A percentile compares a stretch with the other conserved stretches of the same genome.
phyloP scores from a whole-genome alignment of 106 monocot genomes.

The Xerophyta viscosa region DNA sequence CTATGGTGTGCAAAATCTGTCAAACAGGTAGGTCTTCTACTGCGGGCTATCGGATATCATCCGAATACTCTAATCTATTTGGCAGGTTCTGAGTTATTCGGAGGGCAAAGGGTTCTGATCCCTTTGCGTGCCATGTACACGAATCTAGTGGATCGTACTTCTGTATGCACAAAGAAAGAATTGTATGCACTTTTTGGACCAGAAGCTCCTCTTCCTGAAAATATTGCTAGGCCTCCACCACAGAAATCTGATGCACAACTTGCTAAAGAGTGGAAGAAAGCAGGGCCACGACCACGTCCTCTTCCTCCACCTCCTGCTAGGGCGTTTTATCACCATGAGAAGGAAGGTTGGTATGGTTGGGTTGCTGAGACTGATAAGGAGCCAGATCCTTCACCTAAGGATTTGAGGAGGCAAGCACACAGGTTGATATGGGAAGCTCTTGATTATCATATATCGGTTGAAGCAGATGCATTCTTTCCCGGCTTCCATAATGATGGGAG shows the following conservation, averaged over 20 bases:
- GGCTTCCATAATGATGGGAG: constrained; percentile 79
- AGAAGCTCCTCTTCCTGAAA: constrained; percentile 49
- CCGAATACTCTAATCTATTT: constrained; percentile 65
- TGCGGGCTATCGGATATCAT: constrained; percentile 74
- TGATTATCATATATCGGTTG: constrained; percentile 78
- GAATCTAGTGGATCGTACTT: constrained; percentile 70
- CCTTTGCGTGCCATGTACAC: constrained; percentile 67
- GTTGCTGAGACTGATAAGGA: constrained; percentile 50
- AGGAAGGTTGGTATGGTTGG: constrained; percentile 95
- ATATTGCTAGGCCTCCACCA: constrained; percentile 30
- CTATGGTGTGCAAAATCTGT: too few relatives aligned
- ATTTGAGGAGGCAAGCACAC: constrained; percentile 63
- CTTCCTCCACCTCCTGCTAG: constrained; percentile 87
- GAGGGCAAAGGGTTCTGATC: constrained; percentile 66
- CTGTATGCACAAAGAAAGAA: constrained; percentile 60
- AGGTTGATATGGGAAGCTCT: constrained; percentile 86
- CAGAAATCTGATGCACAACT: constrained; percentile 47
- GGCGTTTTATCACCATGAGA: constrained; percentile 70
- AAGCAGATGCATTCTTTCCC: constrained; percentile 93
- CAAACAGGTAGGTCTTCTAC: constrained; percentile 83
- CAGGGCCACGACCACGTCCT: constrained; percentile 61
- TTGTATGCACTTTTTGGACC: constrained; percentile 38
- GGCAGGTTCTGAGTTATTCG: constrained; percentile 83
- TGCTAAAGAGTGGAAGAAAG: constrained; percentile 67
- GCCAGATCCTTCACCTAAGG: constrained; percentile 42